Base-by-base conservation (phyloP, 2,329 filamentous ascomycete genomes). In the Aspergillus brasiliensis region DNA sequence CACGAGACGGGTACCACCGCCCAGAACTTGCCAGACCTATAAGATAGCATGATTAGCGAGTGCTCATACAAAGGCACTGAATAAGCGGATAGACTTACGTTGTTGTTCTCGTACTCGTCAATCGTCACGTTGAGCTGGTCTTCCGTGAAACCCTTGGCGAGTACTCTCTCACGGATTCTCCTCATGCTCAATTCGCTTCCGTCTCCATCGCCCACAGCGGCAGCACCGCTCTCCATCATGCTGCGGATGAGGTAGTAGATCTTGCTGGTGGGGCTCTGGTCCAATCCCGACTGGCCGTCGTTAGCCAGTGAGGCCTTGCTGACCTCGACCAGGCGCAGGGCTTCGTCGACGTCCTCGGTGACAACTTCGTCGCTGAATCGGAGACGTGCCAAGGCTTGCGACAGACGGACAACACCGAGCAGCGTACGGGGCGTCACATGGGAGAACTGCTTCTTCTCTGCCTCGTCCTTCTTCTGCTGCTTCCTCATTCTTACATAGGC, bases 401-500 rank as follows among this genome's bases (percentile, higher is more conserved):
- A 91, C 5, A 99, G 84, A 83, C 95, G 94, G 8, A 99, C 84
- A 44, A 98, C 88, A 73, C 94, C 95, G 4, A 99, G 87, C 13
- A 99, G 84, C 0, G 95, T 98, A 83, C 95, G 91, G 0, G 94
- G 91, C 1, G 93, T 96, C 17, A 93, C 96, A 79, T 99, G 92
- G 1, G 91, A 90, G 76, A 98, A 98, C 69, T 94, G 91, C 77
- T 93, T 91, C 80, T 94, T 94, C 73, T 87, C 88, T 75, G 89
- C 91, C 80, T 98, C 95, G 63, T 96, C 93, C 59, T 90, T 88
- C 76, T 94, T 92, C 77, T 97, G 92, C 72, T 93, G 87, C 71
- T 96, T 92, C 56, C 95, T 90, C 83, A 99, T 89, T 62, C 91
- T 90, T 31, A 99, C 95, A 73, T 99, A 99, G 0, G 94, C 96